Evolutionary conservation across 495 filamentous ascomycete species (phyloP).

Genomic region (Massariosphaeria phaeospora): DNA sequence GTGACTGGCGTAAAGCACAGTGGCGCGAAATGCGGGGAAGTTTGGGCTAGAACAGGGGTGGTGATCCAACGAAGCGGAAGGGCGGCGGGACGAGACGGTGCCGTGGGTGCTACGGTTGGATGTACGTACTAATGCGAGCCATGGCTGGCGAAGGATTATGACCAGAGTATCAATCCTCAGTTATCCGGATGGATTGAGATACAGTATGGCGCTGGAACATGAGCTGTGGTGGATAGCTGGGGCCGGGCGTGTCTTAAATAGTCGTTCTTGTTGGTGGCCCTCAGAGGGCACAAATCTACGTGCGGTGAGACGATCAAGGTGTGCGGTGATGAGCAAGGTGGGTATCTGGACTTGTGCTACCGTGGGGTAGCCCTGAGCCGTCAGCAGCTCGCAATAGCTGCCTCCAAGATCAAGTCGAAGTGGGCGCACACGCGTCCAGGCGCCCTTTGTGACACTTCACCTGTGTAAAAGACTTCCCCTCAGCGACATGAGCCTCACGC

Average conservation of each 20-base stretch:
- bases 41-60: background rate
- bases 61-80: background rate
- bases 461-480: background rate
- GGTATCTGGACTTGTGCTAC: no score
- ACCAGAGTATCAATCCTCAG: no score
- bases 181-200: background rate
- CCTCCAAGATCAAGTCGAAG: background rate
- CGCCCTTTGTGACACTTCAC: background rate
- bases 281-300: background rate
- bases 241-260: constrained; percentile 4
- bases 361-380: no score
- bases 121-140: constrained; percentile 9
- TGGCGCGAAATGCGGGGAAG: background rate
- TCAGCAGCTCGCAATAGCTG: no score
- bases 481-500: background rate
- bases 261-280: background rate
- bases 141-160: constrained; percentile 4
- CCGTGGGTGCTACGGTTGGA: background rate
- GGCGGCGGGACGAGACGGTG: background rate
- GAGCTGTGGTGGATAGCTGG: background rate
- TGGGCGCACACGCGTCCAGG: background rate
- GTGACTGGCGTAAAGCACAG: no score
- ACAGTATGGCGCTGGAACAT: background rate
- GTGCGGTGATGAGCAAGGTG: constrained; percentile 1
- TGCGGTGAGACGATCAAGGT: constrained; percentile 6